Evolutionary conservation across 208 protist genomes (phyloP), one percentile per base, ranked within the genome.

Genomic region (Wallacemonas collosoma): DNA sequence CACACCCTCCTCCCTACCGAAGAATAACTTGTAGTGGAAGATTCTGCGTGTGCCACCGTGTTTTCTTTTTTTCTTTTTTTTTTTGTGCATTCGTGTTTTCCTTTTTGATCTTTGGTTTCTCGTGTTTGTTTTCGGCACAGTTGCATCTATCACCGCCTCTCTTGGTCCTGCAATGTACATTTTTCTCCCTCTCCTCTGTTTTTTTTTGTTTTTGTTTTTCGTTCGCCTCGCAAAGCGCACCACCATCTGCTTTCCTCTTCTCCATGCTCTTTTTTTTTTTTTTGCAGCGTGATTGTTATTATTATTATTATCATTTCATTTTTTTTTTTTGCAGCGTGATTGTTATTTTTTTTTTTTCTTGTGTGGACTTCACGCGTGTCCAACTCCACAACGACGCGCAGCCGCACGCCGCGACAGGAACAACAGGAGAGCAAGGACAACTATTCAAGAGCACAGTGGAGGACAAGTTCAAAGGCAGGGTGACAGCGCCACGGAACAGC

Each of bases 121-220:
- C 26, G 26, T 26, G 26, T 26, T 26, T 26, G 26, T 26, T 26
- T 26, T 26, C 26, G 26, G 26, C 26, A 26, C 26, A 26, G 26
- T 26, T 26, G 26, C 26, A 26, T 26, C 26, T 0, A 26, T 26
- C 26, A 26, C 26, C 26, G 26, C 26, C 26, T 26, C 26, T 26
- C 26, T 26, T 26, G 40, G 6, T 56, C 35, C 45, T 51, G 2
- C n/a, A 17, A 39, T 51, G 15, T 40, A 26, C 65, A 26, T 43
- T 12, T 72, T 35, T 45, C 68, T 68, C 72, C 50, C 48, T 64
- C 35, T 9, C 2, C 14, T 45, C 45, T 17, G 6, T 44, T 0
- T 62, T 51, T 58, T 63, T 62, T 14, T 40, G 4, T 40, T 43
- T 62, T 38, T 62, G 36, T 40, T 36, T 73, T 55, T 78, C 53